These are phyloP conservation scores for Hypoxylon intermedium DNA, from an alignment of 495 filamentous ascomycete genomes.

Conservation along the genomic window DNA sequence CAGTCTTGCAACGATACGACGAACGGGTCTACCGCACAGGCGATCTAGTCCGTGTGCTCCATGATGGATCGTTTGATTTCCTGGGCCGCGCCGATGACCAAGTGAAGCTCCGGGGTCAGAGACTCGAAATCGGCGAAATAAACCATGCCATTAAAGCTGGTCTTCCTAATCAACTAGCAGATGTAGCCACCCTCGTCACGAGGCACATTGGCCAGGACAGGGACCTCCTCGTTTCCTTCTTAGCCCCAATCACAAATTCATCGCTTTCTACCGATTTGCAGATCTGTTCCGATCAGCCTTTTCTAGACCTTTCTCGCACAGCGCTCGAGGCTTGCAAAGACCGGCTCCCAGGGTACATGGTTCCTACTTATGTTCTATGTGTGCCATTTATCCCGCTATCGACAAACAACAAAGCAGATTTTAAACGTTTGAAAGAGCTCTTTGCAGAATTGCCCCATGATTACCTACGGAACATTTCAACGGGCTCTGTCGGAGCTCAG, in stretches of 20 bases:
- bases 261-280: slow-evolving; percentile 24
- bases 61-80: slow-evolving; percentile 75
- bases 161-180: slow-evolving; percentile 49
- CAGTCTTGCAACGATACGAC: slow-evolving; percentile 56
- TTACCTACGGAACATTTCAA: slow-evolving; percentile 57
- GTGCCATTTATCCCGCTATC: slow-evolving; percentile 70
- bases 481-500: slow-evolving; percentile 31
- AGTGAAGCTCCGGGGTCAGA: slow-evolving; percentile 79
- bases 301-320: slow-evolving; percentile 32
- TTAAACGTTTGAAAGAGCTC: slow-evolving; percentile 64
- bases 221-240: slow-evolving; percentile 73
- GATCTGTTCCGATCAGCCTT: slow-evolving; percentile 39
- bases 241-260: slow-evolving; percentile 47
- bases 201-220: slow-evolving; percentile 67
- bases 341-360: slow-evolving; percentile 75
- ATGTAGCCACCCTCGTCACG: slow-evolving; percentile 71
- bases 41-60: slow-evolving; percentile 74
- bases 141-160: slow-evolving; percentile 66
- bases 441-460: slow-evolving; percentile 66
- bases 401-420: slow-evolving; percentile 76
- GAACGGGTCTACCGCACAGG: slow-evolving; percentile 77
- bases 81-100: slow-evolving; percentile 79
- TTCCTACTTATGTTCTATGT: slow-evolving; percentile 74
- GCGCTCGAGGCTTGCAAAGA: slow-evolving; percentile 62
- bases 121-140: slow-evolving; percentile 80